These are phyloP conservation scores for Hyphopichia buzzinii DNA, from an alignment of 1,139 yeast species.

Conservation along the genomic window DNA sequence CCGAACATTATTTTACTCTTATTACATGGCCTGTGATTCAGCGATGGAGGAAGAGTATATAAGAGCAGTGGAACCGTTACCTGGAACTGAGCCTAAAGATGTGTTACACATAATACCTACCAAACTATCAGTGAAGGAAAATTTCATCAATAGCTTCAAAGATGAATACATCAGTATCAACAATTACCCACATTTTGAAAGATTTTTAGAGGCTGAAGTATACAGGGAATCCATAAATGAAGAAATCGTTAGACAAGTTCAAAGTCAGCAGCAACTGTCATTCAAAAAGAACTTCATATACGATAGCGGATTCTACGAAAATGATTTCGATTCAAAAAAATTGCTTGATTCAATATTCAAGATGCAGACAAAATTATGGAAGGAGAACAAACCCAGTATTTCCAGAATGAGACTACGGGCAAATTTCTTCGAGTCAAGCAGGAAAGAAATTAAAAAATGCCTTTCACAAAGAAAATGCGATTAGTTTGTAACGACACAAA, in stretches of 20 bases:
- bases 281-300: constrained; percentile 17
- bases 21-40: constrained; percentile 19
- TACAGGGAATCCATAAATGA: constrained; percentile 8
- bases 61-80: constrained; percentile 5
- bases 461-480: constrained; percentile 1
- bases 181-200: constrained; percentile 25
- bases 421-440: constrained; percentile 22
- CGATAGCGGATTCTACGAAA: constrained; percentile 19
- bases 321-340: constrained; percentile 27
- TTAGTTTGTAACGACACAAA: too few relatives aligned
- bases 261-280: constrained; percentile 8
- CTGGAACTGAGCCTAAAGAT: constrained; percentile 9
- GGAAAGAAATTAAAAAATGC: constrained; percentile 15
- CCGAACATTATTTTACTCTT: constrained; percentile 25
- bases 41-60: constrained; percentile 22
- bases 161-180: constrained; percentile 15
- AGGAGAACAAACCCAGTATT: constrained; percentile 13
- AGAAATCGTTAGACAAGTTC: constrained; percentile 7
- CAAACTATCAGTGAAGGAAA: constrained; percentile 22
- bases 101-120: constrained; percentile 22
- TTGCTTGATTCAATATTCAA: constrained; percentile 17
- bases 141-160: constrained; percentile 17
- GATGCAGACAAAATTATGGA: constrained; percentile 17
- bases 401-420: constrained; percentile 18
- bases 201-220: constrained; percentile 13